Evolutionary conservation across 768 basidiomycete species (phyloP).

Genomic region (Exidia glandulosa): DNA sequence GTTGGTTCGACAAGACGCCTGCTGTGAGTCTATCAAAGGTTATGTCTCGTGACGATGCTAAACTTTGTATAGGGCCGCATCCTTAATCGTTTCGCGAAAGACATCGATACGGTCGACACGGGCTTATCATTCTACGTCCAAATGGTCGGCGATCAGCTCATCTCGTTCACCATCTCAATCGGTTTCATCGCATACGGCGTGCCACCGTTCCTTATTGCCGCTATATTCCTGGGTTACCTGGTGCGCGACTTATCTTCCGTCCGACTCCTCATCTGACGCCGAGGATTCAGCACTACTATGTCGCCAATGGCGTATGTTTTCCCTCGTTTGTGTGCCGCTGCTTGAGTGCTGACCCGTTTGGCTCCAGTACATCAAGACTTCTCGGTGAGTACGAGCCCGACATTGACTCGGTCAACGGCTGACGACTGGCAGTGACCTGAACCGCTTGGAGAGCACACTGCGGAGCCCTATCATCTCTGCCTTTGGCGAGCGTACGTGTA

Average conservation of each 20-base stretch:
- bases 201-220: constrained; percentile 4
- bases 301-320: neutral
- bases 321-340: neutral
- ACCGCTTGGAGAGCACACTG: constrained; percentile 23
- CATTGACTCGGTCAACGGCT: neutral
- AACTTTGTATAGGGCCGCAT: neutral
- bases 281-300: neutral
- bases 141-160: constrained; percentile 20
- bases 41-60: neutral
- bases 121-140: constrained; percentile 14
- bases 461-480: constrained; percentile 13
- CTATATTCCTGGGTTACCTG: constrained; percentile 2
- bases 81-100: constrained; percentile 5
- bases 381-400: neutral
- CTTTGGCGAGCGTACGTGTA: constrained; percentile 2
- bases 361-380: neutral
- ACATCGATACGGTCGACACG: constrained; percentile 19
- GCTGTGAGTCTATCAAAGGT: constrained; percentile 1
- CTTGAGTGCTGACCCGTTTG: neutral
- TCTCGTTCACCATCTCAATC: constrained; percentile 1
- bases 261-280: neutral
- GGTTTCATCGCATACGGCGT: constrained; percentile 10
- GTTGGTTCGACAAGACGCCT: constrained; percentile 20
- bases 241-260: neutral
- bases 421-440: constrained; percentile 18